phyloP scores from a whole-genome alignment of 1,284 basidiomycete genomes.

The Pterula multifida region DNA sequence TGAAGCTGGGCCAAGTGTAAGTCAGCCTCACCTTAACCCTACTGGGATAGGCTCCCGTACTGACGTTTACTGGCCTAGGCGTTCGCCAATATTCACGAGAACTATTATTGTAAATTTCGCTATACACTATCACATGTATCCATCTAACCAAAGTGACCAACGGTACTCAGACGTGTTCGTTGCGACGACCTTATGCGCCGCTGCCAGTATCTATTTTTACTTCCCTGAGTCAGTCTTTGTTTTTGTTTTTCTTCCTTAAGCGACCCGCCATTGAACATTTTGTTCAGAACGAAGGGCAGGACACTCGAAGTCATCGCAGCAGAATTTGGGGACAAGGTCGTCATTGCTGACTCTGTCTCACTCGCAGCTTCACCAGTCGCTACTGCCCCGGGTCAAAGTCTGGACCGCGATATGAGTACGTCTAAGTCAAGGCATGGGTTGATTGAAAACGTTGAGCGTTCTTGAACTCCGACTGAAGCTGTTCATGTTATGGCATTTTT shows the following conservation, averaged over 20 bases:
- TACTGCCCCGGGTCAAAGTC: too few relatives aligned
- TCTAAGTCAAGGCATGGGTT: too few relatives aligned
- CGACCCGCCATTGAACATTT: background rate
- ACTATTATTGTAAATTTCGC: constrained; percentile 13
- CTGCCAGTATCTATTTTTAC: background rate
- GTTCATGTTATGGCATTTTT: too few relatives aligned
- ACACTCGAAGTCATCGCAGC: constrained; percentile 5
- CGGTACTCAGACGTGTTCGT: constrained; percentile 2
- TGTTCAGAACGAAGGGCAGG: constrained; percentile 4
- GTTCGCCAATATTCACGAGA: constrained; percentile 11
- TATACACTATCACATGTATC: too few relatives aligned
- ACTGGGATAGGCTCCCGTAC: background rate
- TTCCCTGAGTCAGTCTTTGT: constrained; percentile 5
- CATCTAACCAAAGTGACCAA: too few relatives aligned
- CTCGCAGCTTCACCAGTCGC: too few relatives aligned
- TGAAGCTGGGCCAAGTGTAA: constrained; percentile 10
- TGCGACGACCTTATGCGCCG: constrained; percentile 1
- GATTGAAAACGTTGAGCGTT: too few relatives aligned
- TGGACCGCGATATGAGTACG: too few relatives aligned
- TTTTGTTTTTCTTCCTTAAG: background rate
- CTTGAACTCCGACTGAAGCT: too few relatives aligned
- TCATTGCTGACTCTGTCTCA: background rate
- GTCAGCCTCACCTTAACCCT: background rate
- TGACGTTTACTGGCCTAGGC: background rate
- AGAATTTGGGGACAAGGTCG: constrained; percentile 4